A percentile compares a stretch with the other conserved stretches of the same genome.
Conservation (phyloP, 139 green algal genomes). For the Picochlorum sp. region DNA sequence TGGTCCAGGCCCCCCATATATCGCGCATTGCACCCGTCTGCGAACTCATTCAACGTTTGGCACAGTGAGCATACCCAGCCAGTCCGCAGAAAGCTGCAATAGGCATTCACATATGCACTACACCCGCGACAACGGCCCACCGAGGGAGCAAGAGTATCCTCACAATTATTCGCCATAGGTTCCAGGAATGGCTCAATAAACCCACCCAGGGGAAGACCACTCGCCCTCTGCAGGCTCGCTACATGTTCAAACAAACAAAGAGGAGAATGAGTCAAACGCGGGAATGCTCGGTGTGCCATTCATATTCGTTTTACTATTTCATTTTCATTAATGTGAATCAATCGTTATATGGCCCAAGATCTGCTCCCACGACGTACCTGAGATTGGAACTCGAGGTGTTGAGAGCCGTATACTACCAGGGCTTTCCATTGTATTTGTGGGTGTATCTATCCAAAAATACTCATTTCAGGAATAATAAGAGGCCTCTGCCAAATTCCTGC, state of each 20-base stretch:
- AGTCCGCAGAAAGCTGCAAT: neutral
- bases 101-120: neutral
- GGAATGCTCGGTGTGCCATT: no score
- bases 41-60: neutral
- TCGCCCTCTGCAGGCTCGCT: neutral
- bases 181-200: neutral
- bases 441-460: no score
- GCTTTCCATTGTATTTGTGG: no score
- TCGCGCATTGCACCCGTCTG: neutral
- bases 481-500: no score
- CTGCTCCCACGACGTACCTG: no score
- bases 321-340: no score
- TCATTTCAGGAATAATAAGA: no score
- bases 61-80: constrained; percentile 3
- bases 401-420: no score
- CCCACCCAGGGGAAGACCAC: neutral
- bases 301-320: no score
- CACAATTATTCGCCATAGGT: neutral
- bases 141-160: neutral
- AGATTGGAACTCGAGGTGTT: no score
- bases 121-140: neutral
- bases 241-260: neutral
- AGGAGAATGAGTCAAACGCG: no score
- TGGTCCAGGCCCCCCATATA: neutral
- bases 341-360: no score